These are phyloP conservation scores for Fraxinus floribunda DNA, from an alignment of 305 asterid genomes.

Conservation along the genomic window DNA sequence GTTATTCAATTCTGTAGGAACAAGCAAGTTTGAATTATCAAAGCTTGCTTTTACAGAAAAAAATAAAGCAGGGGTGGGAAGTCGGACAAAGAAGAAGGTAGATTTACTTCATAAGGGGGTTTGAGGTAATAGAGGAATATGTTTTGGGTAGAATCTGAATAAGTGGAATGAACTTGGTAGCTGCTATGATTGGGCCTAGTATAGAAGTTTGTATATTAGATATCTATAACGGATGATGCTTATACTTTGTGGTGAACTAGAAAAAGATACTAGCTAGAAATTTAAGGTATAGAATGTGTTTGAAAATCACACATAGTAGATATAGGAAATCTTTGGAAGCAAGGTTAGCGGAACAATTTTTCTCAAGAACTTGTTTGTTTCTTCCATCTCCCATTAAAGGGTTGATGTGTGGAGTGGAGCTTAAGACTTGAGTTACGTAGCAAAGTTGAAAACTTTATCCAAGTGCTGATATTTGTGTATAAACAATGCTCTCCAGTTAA, in stretches of 20 bases:
- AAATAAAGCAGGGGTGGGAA: neutral
- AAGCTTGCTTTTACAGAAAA: neutral
- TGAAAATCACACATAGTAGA: neutral
- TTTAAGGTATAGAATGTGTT: neutral
- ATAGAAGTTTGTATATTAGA: neutral
- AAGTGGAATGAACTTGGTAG: neutral
- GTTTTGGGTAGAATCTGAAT: neutral
- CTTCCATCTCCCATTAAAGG: neutral
- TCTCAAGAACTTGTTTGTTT: neutral
- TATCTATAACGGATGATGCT: neutral
- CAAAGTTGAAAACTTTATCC: neutral
- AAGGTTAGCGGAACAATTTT: neutral
- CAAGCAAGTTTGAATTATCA: neutral
- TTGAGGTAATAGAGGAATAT: neutral
- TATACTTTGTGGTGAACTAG: neutral
- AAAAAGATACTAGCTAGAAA: neutral
- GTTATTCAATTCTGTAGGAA: neutral
- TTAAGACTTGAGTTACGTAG: neutral
- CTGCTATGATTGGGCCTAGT: neutral
- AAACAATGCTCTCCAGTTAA: neutral
- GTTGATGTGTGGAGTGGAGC: neutral
- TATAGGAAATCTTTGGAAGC: neutral
- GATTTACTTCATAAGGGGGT: neutral
- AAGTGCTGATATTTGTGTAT: neutral
- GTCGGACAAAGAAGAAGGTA: neutral